These are phyloP conservation scores for Cyclocybe aegerita DNA, from an alignment of 768 basidiomycete species.

Conservation along the genomic window DNA sequence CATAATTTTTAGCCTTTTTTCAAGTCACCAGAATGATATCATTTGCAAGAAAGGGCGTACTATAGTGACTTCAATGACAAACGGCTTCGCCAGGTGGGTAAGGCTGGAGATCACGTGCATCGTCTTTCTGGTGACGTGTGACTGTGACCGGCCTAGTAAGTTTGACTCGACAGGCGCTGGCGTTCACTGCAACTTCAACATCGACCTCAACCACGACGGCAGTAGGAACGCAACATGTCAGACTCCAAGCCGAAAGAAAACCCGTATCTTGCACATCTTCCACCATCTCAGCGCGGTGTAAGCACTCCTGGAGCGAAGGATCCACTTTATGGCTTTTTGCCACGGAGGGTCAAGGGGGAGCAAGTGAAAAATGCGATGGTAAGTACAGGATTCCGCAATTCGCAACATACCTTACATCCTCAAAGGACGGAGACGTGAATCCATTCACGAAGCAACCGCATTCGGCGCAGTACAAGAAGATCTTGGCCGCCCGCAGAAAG, in stretches of 20 bases:
- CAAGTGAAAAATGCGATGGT: constrained; percentile 76
- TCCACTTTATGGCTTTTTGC: constrained; percentile 73
- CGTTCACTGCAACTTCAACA: background rate
- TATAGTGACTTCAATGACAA: too few relatives aligned
- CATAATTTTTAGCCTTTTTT: too few relatives aligned
- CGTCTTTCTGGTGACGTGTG: too few relatives aligned
- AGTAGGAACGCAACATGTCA: constrained; percentile 1
- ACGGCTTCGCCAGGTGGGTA: too few relatives aligned
- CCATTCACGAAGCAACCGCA: constrained; percentile 86
- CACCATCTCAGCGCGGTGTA: constrained; percentile 36
- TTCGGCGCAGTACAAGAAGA: constrained; percentile 80
- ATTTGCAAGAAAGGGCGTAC: too few relatives aligned
- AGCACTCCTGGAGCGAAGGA: constrained; percentile 33
- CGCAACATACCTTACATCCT: background rate
- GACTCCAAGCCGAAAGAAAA: constrained; percentile 34
- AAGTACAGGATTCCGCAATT: constrained; percentile 20
- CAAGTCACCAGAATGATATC: too few relatives aligned
- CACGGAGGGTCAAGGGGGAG: constrained; percentile 62
- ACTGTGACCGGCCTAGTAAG: too few relatives aligned
- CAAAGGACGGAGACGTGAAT: constrained; percentile 52
- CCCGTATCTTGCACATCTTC: constrained; percentile 52
- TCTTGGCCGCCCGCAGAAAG: constrained; percentile 80
- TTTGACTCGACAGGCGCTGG: too few relatives aligned
- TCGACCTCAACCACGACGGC: background rate
- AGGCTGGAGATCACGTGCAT: too few relatives aligned